Conservation (phyloP, 2,329 filamentous ascomycete genomes). For the Samsoniella hepiali region DNA sequence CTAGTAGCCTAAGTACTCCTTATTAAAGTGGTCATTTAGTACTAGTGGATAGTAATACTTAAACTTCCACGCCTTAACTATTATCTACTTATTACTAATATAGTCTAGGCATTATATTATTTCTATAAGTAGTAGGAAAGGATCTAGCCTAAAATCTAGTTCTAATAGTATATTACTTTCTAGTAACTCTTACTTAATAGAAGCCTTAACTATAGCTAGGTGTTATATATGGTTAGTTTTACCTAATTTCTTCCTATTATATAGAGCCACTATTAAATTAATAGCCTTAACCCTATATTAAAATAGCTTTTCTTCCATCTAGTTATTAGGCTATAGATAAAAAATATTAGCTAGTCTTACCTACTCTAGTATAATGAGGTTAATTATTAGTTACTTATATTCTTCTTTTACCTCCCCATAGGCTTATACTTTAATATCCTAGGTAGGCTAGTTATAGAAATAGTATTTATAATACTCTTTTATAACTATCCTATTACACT, state of each 20-base stretch:
- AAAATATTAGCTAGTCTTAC: constrained; percentile 23
- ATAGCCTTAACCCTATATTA: constrained; percentile 21
- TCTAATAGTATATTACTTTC: background rate
- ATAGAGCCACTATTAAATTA: constrained; percentile 24
- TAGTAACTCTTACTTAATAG: background rate
- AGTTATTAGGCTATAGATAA: constrained; percentile 20
- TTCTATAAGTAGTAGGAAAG: constrained; percentile 24
- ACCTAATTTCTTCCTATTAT: constrained; percentile 24
- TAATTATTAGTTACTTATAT: constrained; percentile 22
- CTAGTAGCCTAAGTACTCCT: background rate
- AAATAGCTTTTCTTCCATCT: constrained; percentile 20
- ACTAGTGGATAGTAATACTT: background rate
- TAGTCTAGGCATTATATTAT: constrained; percentile 23
- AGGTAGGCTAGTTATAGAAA: constrained; percentile 24
- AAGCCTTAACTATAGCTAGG: background rate
- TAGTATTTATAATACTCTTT: constrained; percentile 27
- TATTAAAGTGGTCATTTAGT: background rate
- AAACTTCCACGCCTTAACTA: constrained; percentile 17
- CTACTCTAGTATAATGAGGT: constrained; percentile 24
- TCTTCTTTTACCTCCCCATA: constrained; percentile 23
- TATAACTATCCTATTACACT: constrained; percentile 22
- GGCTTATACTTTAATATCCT: constrained; percentile 29
- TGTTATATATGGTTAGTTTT: constrained; percentile 16
- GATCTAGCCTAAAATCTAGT: constrained; percentile 10
- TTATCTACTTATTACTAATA: constrained; percentile 22